phyloP scores from a whole-genome alignment of 176 grass and related monocot genomes.

The Aegilops umbellulata region DNA sequence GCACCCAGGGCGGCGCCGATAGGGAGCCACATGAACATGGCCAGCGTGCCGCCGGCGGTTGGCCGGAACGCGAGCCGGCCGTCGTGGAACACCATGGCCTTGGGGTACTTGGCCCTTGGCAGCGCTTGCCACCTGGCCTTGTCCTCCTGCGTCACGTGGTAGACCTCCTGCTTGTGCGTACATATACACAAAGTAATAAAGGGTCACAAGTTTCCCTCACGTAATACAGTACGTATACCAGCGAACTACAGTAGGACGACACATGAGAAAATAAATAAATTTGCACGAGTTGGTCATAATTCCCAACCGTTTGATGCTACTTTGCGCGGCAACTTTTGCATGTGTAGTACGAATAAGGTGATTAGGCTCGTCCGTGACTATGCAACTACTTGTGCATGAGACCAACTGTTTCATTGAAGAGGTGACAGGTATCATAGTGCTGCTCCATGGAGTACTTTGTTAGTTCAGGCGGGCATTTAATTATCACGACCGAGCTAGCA shows the following conservation, averaged over 20 bases:
- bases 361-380: not conserved
- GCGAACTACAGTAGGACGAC: not conserved
- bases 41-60: conserved; percentile 25
- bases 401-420: not conserved
- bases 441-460: not conserved
- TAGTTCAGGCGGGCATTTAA: not conserved
- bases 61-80: conserved; percentile 62
- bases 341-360: not conserved
- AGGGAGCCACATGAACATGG: conserved; percentile 74
- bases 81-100: conserved; percentile 73
- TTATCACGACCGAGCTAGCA: not conserved
- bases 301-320: not conserved
- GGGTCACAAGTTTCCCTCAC: not conserved
- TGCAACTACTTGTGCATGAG: not conserved
- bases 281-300: not conserved
- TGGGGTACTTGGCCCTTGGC: conserved; percentile 36
- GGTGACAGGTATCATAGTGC: not conserved
- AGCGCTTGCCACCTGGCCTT: conserved; percentile 39
- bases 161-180: conserved; percentile 41
- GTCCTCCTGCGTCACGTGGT: conserved; percentile 43
- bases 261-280: not conserved
- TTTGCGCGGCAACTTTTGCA: not conserved
- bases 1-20: conserved; percentile 28
- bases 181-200: not conserved
- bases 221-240: not conserved